Evolutionary conservation across 768 basidiomycete species (phyloP).

Genomic region (Filobasidium wieringae): DNA sequence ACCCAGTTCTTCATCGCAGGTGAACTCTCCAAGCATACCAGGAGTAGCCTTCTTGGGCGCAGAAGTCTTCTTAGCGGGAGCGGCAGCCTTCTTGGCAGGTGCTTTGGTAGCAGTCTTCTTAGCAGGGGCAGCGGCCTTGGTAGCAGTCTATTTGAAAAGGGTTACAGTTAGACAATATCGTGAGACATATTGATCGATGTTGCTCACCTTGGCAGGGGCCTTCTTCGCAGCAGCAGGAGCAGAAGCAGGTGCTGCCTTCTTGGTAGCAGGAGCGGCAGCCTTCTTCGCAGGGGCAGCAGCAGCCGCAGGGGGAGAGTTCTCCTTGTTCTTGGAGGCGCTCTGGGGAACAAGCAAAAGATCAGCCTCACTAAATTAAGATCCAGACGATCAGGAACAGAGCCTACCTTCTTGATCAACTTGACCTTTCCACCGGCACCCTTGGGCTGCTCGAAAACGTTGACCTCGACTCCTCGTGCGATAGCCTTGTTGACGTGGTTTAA

Average conservation of each 20-base stretch:
- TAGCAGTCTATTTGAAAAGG: slow-evolving; percentile 13
- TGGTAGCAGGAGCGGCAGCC: slow-evolving; percentile 30
- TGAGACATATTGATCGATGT: not conserved
- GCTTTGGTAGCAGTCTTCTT: slow-evolving; percentile 20
- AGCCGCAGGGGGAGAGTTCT: slow-evolving; percentile 26
- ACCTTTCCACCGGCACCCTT: slow-evolving; percentile 53
- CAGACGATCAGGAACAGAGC: slow-evolving; percentile 39
- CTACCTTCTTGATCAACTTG: slow-evolving; percentile 35
- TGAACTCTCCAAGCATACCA: not conserved
- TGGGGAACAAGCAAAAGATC: not conserved
- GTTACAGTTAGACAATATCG: not conserved
- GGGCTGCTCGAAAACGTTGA: slow-evolving; percentile 70
- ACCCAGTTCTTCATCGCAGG: not conserved
- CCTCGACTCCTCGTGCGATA: slow-evolving; percentile 68
- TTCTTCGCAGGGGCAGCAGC: slow-evolving; percentile 39
- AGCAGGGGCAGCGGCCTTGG: slow-evolving; percentile 5
- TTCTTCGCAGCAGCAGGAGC: slow-evolving; percentile 23
- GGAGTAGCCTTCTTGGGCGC: slow-evolving; percentile 41
- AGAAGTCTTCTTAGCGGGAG: slow-evolving; percentile 40
- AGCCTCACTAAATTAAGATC: slow-evolving; percentile 16
- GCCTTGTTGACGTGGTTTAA: slow-evolving; percentile 66
- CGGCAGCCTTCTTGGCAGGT: slow-evolving; percentile 36
- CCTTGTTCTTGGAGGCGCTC: slow-evolving; percentile 37
- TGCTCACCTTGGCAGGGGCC: slow-evolving; percentile 16
- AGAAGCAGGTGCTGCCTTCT: slow-evolving; percentile 31